Evolutionary conservation across 345 rosid genomes (phyloP).

Genomic region (Eucalyptus cloeziana): DNA sequence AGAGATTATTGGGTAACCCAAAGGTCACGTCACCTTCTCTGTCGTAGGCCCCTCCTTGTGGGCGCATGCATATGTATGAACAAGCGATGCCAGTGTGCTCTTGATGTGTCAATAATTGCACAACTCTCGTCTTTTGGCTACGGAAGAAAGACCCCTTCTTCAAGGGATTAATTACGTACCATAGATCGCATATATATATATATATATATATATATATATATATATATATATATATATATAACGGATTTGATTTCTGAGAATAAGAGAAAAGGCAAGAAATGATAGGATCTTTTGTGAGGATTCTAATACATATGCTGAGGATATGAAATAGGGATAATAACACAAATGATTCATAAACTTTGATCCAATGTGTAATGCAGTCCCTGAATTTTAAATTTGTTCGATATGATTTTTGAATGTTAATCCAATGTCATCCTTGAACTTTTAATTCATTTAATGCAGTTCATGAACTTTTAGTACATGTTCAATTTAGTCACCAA

Average conservation of each 20-base stretch:
- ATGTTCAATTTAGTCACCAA: background rate
- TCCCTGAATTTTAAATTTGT: background rate
- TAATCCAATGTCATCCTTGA: no score
- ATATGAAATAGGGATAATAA: background rate
- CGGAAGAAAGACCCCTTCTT: background rate
- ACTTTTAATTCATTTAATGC: no score
- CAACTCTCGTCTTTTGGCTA: background rate
- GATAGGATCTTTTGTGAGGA: background rate
- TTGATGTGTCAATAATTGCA: background rate
- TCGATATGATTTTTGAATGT: fast-evolving
- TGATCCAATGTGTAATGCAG: no score
- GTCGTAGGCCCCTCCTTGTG: background rate
- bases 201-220: no score
- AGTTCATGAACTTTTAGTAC: background rate
- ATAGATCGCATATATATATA: background rate
- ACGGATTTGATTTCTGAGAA: background rate
- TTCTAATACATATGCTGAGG: background rate
- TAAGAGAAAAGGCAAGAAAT: background rate
- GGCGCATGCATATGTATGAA: background rate
- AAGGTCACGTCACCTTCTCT: background rate
- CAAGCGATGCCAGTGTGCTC: background rate
- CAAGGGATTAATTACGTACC: background rate
- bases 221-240: no score
- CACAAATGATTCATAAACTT: background rate
- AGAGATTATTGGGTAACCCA: background rate